Conservation (phyloP, 805 yeast genomes). For the Deakozyma indianensis region DNA sequence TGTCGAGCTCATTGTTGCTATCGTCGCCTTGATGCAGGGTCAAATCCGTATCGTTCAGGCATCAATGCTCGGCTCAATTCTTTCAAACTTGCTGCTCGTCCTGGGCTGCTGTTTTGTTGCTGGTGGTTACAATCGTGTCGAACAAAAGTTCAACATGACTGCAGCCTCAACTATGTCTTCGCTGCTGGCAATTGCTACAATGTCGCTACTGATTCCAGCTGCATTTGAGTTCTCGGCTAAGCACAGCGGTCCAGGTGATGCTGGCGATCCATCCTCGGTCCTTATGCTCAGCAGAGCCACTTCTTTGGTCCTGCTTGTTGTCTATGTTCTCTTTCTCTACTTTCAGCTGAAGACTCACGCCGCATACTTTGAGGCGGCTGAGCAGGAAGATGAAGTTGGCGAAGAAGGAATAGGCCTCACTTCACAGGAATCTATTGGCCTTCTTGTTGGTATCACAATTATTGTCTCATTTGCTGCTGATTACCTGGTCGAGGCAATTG, state of each 20-base stretch:
- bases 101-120: slow-evolving; percentile 91
- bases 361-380: slow-evolving; percentile 48
- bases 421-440: slow-evolving; percentile 35
- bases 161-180: slow-evolving; percentile 98
- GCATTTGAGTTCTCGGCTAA: slow-evolving; percentile 38
- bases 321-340: slow-evolving; percentile 63
- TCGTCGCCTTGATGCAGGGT: slow-evolving; percentile 73
- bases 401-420: slow-evolving; percentile 31
- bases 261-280: slow-evolving; percentile 31
- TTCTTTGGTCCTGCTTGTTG: slow-evolving; percentile 57
- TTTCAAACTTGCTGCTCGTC: slow-evolving; percentile 77
- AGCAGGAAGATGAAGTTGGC: slow-evolving; percentile 22
- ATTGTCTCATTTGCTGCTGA: slow-evolving; percentile 87
- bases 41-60: slow-evolving; percentile 94
- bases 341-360: slow-evolving; percentile 88
- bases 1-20: slow-evolving; percentile 86
- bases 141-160: slow-evolving; percentile 84
- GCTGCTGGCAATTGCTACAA: slow-evolving; percentile 77
- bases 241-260: slow-evolving; percentile 53
- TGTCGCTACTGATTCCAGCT: slow-evolving; percentile 85
- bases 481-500: slow-evolving; percentile 84
- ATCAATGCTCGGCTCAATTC: slow-evolving; percentile 87
- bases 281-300: slow-evolving; percentile 75
- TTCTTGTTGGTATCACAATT: slow-evolving; percentile 52
- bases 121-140: slow-evolving; percentile 78